A percentile compares a stretch with the other conserved stretches of the same genome.
These are phyloP conservation scores for Trypanosoma congolense DNA, from an alignment of 208 protist genomes.

Conservation along the genomic window DNA sequence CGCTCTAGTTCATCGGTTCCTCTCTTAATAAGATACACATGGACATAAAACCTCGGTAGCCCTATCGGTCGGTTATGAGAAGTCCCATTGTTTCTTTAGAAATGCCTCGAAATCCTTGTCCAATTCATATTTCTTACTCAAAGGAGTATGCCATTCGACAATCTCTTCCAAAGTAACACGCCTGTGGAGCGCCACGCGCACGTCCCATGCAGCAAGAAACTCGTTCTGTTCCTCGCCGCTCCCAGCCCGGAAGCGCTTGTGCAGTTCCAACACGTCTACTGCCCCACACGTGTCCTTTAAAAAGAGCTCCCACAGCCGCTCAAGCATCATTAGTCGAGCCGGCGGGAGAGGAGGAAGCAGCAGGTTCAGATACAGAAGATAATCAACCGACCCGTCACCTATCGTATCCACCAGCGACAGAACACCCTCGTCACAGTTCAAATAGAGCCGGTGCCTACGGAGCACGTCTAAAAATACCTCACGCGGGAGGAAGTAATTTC, in stretches of 20 bases:
- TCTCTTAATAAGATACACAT: not conserved
- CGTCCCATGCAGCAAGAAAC: conserved; percentile 81
- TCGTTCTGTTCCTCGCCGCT: conserved; percentile 56
- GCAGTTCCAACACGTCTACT: conserved; percentile 59
- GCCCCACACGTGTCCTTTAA: conserved; percentile 39
- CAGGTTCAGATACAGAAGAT: conserved; percentile 57
- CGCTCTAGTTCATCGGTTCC: too few species aligned
- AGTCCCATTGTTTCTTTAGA: conserved; percentile 50
- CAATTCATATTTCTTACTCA: conserved; percentile 34
- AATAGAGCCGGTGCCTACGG: conserved; percentile 59
- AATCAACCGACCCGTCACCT: conserved; percentile 68
- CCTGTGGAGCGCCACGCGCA: conserved; percentile 39
- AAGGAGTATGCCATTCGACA: conserved; percentile 70
- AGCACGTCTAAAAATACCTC: conserved; percentile 47
- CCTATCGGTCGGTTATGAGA: not conserved
- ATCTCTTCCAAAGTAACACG: conserved; percentile 51
- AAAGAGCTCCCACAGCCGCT: conserved; percentile 73
- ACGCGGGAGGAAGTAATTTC: conserved; percentile 40
- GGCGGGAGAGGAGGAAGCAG: conserved; percentile 46
- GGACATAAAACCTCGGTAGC: not conserved
- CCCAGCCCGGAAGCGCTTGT: conserved; percentile 45
- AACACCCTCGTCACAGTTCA: conserved; percentile 33
- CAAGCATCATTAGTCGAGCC: conserved; percentile 63
- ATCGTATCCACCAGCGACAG: conserved; percentile 61
- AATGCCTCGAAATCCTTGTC: conserved; percentile 71